phyloP scores from a whole-genome alignment of 768 basidiomycete species.

The Polyporus arcularius region DNA sequence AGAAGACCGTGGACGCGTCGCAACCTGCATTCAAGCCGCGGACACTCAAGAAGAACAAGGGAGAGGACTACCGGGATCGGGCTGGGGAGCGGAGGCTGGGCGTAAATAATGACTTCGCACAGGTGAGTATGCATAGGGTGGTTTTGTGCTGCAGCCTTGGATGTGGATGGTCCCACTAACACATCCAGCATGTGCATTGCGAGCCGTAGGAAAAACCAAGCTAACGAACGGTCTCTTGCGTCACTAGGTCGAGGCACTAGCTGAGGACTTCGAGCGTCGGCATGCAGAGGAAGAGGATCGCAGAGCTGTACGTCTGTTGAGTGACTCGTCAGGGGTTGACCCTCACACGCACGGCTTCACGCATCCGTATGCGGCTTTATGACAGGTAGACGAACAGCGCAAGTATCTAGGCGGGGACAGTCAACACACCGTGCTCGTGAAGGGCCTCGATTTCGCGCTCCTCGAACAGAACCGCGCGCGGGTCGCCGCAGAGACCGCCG shows the following conservation, averaged over 20 bases:
- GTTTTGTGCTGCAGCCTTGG: no score
- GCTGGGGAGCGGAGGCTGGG: constrained; percentile 74
- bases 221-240: background rate
- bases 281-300: constrained; percentile 60
- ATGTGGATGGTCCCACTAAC: no score
- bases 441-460: constrained; percentile 86
- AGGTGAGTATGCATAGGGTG: constrained; percentile 40
- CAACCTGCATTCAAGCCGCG: constrained; percentile 80
- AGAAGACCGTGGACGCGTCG: constrained; percentile 48
- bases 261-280: constrained; percentile 79
- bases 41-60: constrained; percentile 65
- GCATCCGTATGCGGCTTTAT: background rate
- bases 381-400: constrained; percentile 71
- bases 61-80: constrained; percentile 74
- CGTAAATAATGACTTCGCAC: constrained; percentile 69
- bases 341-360: background rate
- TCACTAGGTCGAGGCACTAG: constrained; percentile 70
- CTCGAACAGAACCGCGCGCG: constrained; percentile 83
- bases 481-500: constrained; percentile 41
- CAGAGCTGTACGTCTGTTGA: constrained; percentile 47
- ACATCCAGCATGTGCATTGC: background rate
- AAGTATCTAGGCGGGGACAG: constrained; percentile 83
- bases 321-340: background rate
- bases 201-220: background rate
- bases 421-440: constrained; percentile 84